These are phyloP conservation scores for Flaveria floridana DNA, from an alignment of 140 eudicot species.

Conservation along the genomic window DNA sequence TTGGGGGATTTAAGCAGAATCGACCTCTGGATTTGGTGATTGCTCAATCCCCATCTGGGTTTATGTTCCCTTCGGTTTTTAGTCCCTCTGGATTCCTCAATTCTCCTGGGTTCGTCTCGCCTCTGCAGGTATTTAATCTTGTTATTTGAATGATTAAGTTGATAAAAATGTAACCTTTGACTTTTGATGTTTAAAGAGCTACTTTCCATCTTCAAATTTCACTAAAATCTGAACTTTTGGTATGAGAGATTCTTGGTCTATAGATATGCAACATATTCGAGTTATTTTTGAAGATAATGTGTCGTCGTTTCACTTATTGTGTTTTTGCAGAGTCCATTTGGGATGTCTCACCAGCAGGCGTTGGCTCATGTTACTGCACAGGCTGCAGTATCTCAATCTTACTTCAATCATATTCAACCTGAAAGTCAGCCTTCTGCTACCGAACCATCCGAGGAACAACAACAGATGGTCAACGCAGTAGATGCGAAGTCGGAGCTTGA, in stretches of 20 bases:
- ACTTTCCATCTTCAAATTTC: conserved; percentile 14
- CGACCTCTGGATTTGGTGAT: conserved; percentile 74
- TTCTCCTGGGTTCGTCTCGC: conserved; percentile 85
- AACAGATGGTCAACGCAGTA: conserved; percentile 32
- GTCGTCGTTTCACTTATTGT: background rate
- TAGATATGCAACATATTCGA: background rate
- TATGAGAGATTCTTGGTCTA: background rate
- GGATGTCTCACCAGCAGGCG: conserved; percentile 93
- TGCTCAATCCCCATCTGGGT: conserved; percentile 57
- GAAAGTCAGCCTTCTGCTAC: conserved; percentile 21
- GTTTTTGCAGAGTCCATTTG: conserved; percentile 68
- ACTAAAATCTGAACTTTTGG: conserved; percentile 20
- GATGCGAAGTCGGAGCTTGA: conserved; percentile 39
- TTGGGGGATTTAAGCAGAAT: conserved; percentile 77
- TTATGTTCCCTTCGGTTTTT: conserved; percentile 69
- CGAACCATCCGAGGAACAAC: conserved; percentile 20
- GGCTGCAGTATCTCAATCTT: conserved; percentile 75
- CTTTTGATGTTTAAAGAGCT: background rate
- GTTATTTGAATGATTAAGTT: background rate
- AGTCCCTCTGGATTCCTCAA: conserved; percentile 88
- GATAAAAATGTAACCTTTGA: background rate
- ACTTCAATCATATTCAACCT: conserved; percentile 38
- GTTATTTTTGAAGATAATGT: background rate
- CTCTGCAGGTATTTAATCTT: conserved; percentile 59
- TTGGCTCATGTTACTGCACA: conserved; percentile 92